A percentile compares a stretch with the other conserved stretches of the same genome.
Evolutionary conservation across 192 early-diverging fungal species (phyloP).

Genomic region (Coemansia pectinata): DNA sequence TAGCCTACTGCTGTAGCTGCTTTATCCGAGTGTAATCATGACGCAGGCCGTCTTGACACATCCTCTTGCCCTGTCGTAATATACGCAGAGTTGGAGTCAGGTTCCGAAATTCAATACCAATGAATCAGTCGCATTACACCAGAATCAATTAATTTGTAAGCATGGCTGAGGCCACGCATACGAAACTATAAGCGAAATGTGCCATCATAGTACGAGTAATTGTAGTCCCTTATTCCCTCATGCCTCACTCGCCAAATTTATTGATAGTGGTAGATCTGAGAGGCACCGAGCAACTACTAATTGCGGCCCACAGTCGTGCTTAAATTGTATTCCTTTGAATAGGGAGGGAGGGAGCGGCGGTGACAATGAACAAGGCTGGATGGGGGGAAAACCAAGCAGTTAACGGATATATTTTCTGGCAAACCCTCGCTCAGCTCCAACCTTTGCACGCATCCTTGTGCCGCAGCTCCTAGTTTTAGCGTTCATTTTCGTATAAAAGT

Average conservation of each 20-base stretch:
- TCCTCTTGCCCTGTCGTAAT: neutral
- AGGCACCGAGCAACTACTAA: neutral
- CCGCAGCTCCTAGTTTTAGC: neutral
- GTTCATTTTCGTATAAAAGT: neutral
- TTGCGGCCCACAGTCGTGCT: neutral
- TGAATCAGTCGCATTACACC: neutral
- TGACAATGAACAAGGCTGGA: neutral
- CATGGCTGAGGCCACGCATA: neutral
- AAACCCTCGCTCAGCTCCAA: neutral
- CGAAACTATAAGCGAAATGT: neutral
- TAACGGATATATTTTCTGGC: neutral
- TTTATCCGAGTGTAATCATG: neutral
- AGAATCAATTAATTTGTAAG: conserved; percentile 4
- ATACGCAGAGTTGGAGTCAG: neutral
- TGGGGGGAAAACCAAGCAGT: neutral
- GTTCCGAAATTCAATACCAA: neutral
- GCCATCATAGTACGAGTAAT: neutral
- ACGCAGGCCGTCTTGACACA: neutral
- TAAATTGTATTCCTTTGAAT: neutral
- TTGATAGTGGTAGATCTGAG: neutral
- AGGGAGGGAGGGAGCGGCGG: neutral
- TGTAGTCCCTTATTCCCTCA: neutral
- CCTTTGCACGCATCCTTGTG: neutral
- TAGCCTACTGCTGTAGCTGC: neutral
- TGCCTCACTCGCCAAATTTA: neutral